phyloP scores from a whole-genome alignment of 2,329 filamentous ascomycete species.

The Leptographium flavum region DNA sequence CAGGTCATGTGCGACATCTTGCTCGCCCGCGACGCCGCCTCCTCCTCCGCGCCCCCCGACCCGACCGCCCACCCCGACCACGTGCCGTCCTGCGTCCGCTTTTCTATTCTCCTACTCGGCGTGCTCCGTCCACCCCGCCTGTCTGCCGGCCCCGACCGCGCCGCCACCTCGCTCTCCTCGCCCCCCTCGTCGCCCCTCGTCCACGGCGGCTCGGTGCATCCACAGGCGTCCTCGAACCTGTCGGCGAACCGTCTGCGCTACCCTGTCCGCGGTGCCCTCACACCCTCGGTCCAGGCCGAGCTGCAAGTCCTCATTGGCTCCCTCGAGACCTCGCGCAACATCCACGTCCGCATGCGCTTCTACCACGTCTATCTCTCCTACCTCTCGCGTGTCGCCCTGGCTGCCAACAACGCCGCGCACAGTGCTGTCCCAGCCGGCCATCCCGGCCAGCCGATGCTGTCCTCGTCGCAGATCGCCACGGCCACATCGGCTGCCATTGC shows the following conservation, averaged over 20 bases:
- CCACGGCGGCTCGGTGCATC: neutral
- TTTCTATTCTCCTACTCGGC: slow-evolving; percentile 1
- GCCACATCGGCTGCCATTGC: slow-evolving; percentile 1
- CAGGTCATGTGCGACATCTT: slow-evolving; percentile 4
- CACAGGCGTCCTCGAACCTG: neutral
- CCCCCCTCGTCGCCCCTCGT: neutral
- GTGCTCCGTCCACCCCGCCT: neutral
- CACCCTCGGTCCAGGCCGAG: neutral
- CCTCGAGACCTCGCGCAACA: slow-evolving; percentile 5
- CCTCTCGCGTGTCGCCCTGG: slow-evolving; percentile 3
- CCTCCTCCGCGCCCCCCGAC: neutral
- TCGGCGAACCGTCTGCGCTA: neutral
- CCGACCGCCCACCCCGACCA: neutral
- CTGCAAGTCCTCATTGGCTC: slow-evolving; percentile 3
- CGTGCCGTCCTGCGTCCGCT: neutral
- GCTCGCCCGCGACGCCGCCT: slow-evolving; percentile 1
- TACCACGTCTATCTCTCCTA: slow-evolving; percentile 6
- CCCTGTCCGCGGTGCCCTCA: neutral
- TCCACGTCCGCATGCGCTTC: slow-evolving; percentile 6
- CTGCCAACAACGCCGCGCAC: neutral
- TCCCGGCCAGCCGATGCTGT: no score
- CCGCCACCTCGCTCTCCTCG: neutral
- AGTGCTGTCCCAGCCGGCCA: neutral
- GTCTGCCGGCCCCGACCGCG: neutral
- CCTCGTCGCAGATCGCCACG: neutral